These are phyloP conservation scores for Pyrenopolyporus hunteri DNA, from an alignment of 495 filamentous ascomycete species.

Conservation along the genomic window DNA sequence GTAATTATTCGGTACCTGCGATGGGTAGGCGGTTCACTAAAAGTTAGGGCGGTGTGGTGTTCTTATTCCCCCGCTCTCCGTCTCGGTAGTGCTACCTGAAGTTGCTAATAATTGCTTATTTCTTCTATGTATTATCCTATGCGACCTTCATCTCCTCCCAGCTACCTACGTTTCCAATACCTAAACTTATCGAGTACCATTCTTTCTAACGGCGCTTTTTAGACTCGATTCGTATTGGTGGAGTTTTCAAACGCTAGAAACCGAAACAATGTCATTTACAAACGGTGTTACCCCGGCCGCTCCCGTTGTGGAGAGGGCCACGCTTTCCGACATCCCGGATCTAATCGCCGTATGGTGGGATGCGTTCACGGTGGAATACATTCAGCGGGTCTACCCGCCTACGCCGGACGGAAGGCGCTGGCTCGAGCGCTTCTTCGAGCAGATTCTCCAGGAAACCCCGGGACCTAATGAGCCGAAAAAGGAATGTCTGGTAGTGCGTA, in stretches of 20 bases:
- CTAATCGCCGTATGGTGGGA: constrained; percentile 20
- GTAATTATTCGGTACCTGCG: too few species aligned
- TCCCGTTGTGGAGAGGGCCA: constrained; percentile 4
- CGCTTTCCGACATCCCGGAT: constrained; percentile 11
- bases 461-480: not conserved
- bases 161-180: not conserved
- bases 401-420: constrained; percentile 16
- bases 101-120: too few species aligned
- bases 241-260: not conserved
- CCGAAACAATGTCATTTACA: not conserved
- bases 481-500: constrained; percentile 12
- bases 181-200: not conserved
- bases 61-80: too few species aligned
- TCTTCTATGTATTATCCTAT: too few species aligned
- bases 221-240: not conserved
- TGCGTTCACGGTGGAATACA: constrained; percentile 15
- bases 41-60: too few species aligned
- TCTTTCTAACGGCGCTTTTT: too few species aligned
- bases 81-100: too few species aligned
- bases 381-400: constrained; percentile 17
- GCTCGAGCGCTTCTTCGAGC: constrained; percentile 19
- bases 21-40: too few species aligned
- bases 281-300: not conserved
- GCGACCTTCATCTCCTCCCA: not conserved
- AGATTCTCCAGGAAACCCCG: not conserved